These are phyloP conservation scores for Moniliella sp. DNA, from an alignment of 1,284 basidiomycete species.

Conservation along the genomic window DNA sequence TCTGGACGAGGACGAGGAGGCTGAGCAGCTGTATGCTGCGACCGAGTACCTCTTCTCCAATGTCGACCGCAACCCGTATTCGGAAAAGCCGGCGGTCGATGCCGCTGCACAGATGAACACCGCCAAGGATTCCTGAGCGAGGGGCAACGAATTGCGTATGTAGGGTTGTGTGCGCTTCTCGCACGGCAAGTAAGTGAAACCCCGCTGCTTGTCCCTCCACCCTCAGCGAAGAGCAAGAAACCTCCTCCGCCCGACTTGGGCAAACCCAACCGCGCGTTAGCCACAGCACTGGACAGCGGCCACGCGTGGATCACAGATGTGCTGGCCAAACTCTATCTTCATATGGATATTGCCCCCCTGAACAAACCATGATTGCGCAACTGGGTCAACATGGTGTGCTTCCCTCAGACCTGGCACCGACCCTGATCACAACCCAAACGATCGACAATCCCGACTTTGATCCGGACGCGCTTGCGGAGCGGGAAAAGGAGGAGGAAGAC, in stretches of 20 bases:
- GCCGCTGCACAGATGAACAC: conserved; percentile 30
- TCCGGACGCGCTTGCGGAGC: conserved; percentile 6
- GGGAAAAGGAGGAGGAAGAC: conserved; percentile 3
- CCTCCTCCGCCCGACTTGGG: too few species aligned
- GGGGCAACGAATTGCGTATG: conserved; percentile 31
- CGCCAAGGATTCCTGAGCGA: conserved; percentile 27
- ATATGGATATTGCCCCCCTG: conserved; percentile 28
- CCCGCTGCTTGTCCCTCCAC: conserved; percentile 22
- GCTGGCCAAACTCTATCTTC: conserved; percentile 30
- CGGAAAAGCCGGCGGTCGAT: conserved; percentile 10
- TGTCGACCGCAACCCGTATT: too few species aligned
- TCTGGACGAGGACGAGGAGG: conserved; percentile 30
- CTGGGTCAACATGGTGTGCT: conserved; percentile 27
- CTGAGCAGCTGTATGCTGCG: conserved; percentile 20
- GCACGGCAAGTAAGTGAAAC: conserved; percentile 31
- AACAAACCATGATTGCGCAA: conserved; percentile 32
- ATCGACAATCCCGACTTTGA: conserved; percentile 30
- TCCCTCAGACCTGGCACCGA: conserved; percentile 22
- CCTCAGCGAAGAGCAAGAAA: too few species aligned
- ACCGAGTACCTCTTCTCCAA: conserved; percentile 30
- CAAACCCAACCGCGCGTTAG: conserved; percentile 7
- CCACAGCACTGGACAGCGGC: conserved; percentile 10
- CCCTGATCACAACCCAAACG: conserved; percentile 26
- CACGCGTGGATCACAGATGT: conserved; percentile 25
- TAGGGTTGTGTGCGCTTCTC: conserved; percentile 28